Conservation (phyloP, 1,139 yeast genomes). For the Suhomyces chickasaworum region DNA sequence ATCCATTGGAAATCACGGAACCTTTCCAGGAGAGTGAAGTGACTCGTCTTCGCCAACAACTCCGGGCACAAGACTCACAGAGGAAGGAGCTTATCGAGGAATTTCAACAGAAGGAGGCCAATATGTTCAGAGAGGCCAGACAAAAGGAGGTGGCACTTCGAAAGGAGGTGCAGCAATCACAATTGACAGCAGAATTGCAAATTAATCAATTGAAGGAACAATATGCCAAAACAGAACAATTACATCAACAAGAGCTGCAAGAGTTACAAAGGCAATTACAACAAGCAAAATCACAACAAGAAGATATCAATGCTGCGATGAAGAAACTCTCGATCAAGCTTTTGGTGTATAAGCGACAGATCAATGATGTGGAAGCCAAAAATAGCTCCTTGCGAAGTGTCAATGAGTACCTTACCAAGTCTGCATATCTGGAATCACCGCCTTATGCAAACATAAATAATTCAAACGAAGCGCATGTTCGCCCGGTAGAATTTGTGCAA, state of each 20-base stretch:
- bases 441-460: background rate
- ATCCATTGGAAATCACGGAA: constrained; percentile 1
- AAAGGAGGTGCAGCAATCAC: constrained; percentile 5
- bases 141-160: constrained; percentile 6
- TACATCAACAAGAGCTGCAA: background rate
- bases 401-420: constrained; percentile 7
- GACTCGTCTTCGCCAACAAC: constrained; percentile 7
- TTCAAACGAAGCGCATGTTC: background rate
- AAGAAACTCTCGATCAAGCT: constrained; percentile 13
- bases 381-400: constrained; percentile 14
- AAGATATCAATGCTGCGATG: constrained; percentile 8
- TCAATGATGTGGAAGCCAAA: constrained; percentile 12
- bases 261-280: background rate
- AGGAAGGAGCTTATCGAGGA: constrained; percentile 19
- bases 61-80: constrained; percentile 13
- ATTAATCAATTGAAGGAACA: background rate
- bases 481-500: background rate
- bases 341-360: constrained; percentile 13
- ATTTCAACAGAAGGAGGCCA: constrained; percentile 18
- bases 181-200: background rate
- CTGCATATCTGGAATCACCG: background rate
- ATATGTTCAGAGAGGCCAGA: constrained; percentile 11
- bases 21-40: constrained; percentile 1
- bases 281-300: constrained; percentile 2
- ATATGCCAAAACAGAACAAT: background rate